Evolutionary conservation across 805 yeast genomes (phyloP), one percentile per base, ranked within the genome.

Genomic region (Myxozyma vanderwaltii): DNA sequence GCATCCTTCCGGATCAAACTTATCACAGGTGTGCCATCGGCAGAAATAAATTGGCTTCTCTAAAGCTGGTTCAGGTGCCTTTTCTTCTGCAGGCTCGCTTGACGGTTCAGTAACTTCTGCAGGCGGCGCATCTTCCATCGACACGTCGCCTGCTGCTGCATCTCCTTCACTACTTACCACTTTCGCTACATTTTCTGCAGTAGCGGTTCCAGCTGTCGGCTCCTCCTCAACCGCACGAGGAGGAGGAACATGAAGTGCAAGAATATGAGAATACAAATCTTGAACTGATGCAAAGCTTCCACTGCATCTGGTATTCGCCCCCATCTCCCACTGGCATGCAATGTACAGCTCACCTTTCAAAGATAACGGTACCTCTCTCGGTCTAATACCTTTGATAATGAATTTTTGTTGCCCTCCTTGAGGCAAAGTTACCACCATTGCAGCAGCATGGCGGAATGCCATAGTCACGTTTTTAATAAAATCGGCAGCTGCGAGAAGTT

Each of bases 311-410:
- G 35, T 39, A 12, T 38, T 26, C 31, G 31, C 52, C 15, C 51
- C 54, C 27, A 44, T 38, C 4, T 15, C 44, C 70, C 70, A 68
- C 33, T 54, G 52, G 36, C 71, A 68, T 10, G 33, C 38, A 33
- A 63, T 44, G 48, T 63, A 67, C 8, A 56, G 51, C 48, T 55
- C 58, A 15, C 70, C 70, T 33, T 54, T 50, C 12, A 74, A 67
- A 13, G 71, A 62, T 29, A 76, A 62, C 3, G 79, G 73, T 31
- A 60, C 63, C 56, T 72, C 75, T 67, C 99, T 82, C 27, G 99
- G 98, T 71, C 88, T 91, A 58, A 94, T 89, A 12, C 99, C 98
- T 74, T 89, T 89, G 69, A 94, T 94, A 45, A 94, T 89, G 69
- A 94, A 94, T 72, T 86, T 88, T 69, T 89, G 86, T 1, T 86